phyloP scores from a whole-genome alignment of 352 stramenopile genomes.

The Phytophthora podocarpi region DNA sequence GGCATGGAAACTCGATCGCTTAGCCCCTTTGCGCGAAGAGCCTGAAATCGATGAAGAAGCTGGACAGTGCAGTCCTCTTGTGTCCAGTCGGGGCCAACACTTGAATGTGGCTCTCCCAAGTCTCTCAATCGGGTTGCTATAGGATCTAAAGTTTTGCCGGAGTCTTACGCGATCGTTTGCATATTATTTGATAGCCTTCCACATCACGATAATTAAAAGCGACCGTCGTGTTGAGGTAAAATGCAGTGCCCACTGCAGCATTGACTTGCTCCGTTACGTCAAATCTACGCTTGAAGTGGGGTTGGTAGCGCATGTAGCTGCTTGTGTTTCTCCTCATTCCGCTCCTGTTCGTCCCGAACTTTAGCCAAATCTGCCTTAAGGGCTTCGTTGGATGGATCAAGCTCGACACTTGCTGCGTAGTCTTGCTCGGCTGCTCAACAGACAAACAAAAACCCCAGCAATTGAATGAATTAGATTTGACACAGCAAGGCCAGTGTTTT shows the following conservation, averaged over 20 bases:
- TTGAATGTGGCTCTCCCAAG: constrained; percentile 23
- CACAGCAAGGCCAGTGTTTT: background rate
- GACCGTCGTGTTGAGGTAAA: too few relatives aligned
- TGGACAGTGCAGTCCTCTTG: constrained; percentile 8
- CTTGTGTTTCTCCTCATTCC: background rate
- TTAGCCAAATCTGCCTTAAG: constrained; percentile 52
- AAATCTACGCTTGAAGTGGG: constrained; percentile 16
- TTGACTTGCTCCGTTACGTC: background rate
- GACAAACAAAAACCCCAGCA: background rate
- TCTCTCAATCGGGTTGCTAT: constrained; percentile 36
- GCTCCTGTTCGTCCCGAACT: constrained; percentile 35
- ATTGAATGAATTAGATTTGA: background rate
- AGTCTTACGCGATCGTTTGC: too few relatives aligned
- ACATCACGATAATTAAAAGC: too few relatives aligned
- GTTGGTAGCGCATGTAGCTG: background rate
- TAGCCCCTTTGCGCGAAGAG: constrained; percentile 16
- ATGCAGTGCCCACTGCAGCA: too few relatives aligned
- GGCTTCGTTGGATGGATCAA: constrained; percentile 62
- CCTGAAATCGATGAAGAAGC: constrained; percentile 28
- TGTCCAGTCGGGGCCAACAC: background rate
- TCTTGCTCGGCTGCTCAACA: constrained; percentile 51
- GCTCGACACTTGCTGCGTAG: constrained; percentile 57
- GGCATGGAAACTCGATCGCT: constrained; percentile 33
- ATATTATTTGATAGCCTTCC: too few relatives aligned
- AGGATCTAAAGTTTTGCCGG: too few relatives aligned